Conservation (phyloP, 805 yeast genomes). For the Candida takata region DNA sequence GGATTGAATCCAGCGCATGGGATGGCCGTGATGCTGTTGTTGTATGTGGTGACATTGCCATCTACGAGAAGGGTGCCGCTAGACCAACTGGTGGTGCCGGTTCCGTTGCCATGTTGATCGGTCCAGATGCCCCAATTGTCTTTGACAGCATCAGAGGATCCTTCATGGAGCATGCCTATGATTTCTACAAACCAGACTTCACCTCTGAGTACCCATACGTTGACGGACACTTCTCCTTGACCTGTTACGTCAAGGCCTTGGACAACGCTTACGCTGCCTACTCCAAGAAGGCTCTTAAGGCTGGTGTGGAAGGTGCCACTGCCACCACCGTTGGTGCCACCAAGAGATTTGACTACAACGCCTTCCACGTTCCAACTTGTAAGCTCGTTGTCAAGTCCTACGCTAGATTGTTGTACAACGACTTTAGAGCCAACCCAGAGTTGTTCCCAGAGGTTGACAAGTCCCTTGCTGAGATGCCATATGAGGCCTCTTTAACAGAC, state of each 20-base stretch:
- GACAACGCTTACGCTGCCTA: slow-evolving; percentile 81
- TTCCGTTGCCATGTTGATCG: slow-evolving; percentile 87
- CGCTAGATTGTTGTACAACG: slow-evolving; percentile 88
- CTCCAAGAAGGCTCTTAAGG: slow-evolving; percentile 63
- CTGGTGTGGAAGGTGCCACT: slow-evolving; percentile 38
- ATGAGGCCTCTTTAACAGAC: slow-evolving; percentile 75
- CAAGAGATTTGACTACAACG: slow-evolving; percentile 80
- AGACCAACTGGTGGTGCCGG: slow-evolving; percentile 99
- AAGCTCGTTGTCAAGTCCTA: slow-evolving; percentile 88
- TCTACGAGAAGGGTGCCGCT: slow-evolving; percentile 94
- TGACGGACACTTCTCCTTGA: slow-evolving; percentile 91
- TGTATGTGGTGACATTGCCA: slow-evolving; percentile 96
- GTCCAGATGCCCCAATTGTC: slow-evolving; percentile 96
- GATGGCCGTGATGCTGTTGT: slow-evolving; percentile 98
- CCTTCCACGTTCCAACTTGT: slow-evolving; percentile 98
- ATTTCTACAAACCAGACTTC: slow-evolving; percentile 97
- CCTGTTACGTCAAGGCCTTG: slow-evolving; percentile 90
- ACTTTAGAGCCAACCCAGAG: slow-evolving; percentile 65
- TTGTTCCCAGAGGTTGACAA: slow-evolving; percentile 54
- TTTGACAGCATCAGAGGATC: slow-evolving; percentile 87
- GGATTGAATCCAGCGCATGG: slow-evolving; percentile 96
- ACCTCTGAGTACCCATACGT: slow-evolving; percentile 94
- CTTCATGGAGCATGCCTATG: slow-evolving; percentile 94
- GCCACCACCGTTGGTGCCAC: slow-evolving; percentile 58
- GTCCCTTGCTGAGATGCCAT: slow-evolving; percentile 44